Evolutionary conservation across 2,329 filamentous ascomycete genomes (phyloP).

Genomic region (Ilyonectria robusta): DNA sequence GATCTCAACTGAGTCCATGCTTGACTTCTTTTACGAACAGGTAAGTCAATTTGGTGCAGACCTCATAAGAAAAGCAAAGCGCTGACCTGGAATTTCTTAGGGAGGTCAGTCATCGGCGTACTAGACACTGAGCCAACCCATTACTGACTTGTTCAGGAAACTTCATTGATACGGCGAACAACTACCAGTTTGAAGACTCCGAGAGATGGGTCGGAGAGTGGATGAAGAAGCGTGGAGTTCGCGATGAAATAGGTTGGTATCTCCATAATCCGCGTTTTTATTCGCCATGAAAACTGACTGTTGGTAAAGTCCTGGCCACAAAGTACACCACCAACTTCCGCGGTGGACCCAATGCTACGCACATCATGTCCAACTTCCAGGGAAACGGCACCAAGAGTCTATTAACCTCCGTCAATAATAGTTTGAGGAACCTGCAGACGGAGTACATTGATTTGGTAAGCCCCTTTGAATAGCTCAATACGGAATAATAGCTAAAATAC

Average conservation of each 20-base stretch:
- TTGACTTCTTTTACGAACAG: conserved; percentile 76
- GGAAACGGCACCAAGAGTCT: conserved; percentile 76
- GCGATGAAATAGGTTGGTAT: conserved; percentile 72
- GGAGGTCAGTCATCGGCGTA: conserved; percentile 42
- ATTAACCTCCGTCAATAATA: conserved; percentile 67
- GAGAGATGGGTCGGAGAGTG: conserved; percentile 80
- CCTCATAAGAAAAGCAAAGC: not conserved
- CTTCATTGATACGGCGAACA: conserved; percentile 81
- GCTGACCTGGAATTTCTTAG: conserved; percentile 35
- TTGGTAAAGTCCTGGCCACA: conserved; percentile 72
- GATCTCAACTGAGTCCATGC: conserved; percentile 71
- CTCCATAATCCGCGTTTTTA: not conserved
- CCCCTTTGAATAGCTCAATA: not conserved
- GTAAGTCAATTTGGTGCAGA: conserved; percentile 47
- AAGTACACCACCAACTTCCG: conserved; percentile 76
- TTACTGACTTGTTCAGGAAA: conserved; percentile 63
- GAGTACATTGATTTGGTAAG: conserved; percentile 77
- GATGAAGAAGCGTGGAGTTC: conserved; percentile 74
- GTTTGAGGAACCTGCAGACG: conserved; percentile 73
- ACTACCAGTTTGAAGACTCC: conserved; percentile 75
- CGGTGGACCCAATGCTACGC: conserved; percentile 55
- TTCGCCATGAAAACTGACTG: conserved; percentile 5
- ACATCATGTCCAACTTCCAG: conserved; percentile 65
- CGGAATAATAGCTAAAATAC: not conserved
- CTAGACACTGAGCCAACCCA: too few species aligned